Evolutionary conservation across 148 eudicot species (phyloP).

Genomic region (Dianthus caryophyllus): DNA sequence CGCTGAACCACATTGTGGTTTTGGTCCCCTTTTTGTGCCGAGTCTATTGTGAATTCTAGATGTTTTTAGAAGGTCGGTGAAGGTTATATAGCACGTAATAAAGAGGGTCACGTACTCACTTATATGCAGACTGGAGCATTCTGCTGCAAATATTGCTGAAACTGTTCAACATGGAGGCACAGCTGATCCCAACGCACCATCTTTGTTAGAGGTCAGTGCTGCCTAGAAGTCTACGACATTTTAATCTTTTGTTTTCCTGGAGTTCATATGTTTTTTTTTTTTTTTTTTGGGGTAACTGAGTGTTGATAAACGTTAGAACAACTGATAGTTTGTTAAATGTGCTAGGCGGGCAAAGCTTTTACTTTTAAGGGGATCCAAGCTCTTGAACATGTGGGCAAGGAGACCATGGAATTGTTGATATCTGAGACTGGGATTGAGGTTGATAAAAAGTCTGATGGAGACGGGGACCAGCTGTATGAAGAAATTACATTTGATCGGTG

Average conservation of each 20-base stretch:
- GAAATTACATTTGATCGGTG: slow-evolving; percentile 92
- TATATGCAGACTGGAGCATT: slow-evolving; percentile 71
- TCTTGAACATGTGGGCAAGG: slow-evolving; percentile 91
- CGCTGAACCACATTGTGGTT: too few relatives aligned
- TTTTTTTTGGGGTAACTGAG: slow-evolving; percentile 6
- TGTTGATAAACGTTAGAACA: background rate
- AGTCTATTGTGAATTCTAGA: background rate
- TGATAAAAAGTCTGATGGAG: slow-evolving; percentile 47
- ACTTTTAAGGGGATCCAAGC: slow-evolving; percentile 88
- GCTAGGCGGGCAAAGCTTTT: slow-evolving; percentile 84
- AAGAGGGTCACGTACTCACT: background rate
- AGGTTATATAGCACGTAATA: background rate
- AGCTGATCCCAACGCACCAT: slow-evolving; percentile 62
- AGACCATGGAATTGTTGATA: slow-evolving; percentile 89
- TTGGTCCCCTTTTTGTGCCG: background rate
- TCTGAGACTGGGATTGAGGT: slow-evolving; percentile 73
- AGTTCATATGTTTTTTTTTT: background rate
- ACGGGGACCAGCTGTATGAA: slow-evolving; percentile 72
- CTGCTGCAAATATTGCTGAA: slow-evolving; percentile 65
- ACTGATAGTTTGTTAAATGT: slow-evolving; percentile 11
- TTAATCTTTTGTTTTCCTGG: too few relatives aligned
- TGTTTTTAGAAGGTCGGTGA: slow-evolving; percentile 7
- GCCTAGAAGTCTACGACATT: too few relatives aligned
- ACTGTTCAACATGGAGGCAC: slow-evolving; percentile 69
- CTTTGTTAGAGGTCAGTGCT: slow-evolving; percentile 70